These are phyloP conservation scores for Globisporangium megalacanthum DNA, from an alignment of 352 stramenopile species.

Conservation along the genomic window DNA sequence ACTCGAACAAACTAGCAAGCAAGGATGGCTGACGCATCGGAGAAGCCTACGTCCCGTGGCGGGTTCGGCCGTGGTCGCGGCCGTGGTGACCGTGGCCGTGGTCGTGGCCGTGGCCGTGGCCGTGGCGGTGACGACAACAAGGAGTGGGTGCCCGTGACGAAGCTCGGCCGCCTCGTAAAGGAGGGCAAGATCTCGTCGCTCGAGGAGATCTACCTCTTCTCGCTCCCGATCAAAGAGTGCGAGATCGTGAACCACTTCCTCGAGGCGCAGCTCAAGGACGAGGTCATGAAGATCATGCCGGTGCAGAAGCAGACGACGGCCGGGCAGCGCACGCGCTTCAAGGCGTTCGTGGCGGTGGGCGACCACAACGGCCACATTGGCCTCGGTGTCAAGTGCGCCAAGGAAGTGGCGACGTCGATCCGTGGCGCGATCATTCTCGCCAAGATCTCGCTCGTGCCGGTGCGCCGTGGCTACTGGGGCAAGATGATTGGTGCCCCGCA, in stretches of 20 bases:
- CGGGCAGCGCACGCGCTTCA: slow-evolving; percentile 99
- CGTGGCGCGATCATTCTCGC: slow-evolving; percentile 98
- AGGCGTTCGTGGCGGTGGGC: slow-evolving; percentile 99
- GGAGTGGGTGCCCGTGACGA: slow-evolving; percentile 99
- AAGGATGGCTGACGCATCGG: slow-evolving; percentile 80
- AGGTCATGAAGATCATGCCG: slow-evolving; percentile 99
- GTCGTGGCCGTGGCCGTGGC: slow-evolving; percentile 81
- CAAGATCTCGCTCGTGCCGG: slow-evolving; percentile 98
- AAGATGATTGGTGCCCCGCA: slow-evolving; percentile 92
- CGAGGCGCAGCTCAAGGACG: slow-evolving; percentile 97
- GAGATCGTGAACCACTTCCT: slow-evolving; percentile 99
- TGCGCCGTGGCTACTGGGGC: slow-evolving; percentile 99
- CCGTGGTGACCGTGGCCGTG: slow-evolving; percentile 71
- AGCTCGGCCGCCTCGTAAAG: slow-evolving; percentile 99
- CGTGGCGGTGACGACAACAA: slow-evolving; percentile 88
- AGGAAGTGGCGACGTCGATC: slow-evolving; percentile 99
- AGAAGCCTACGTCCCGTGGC: slow-evolving; percentile 76
- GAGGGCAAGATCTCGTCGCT: slow-evolving; percentile 98
- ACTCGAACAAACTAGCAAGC: slow-evolving; percentile 32
- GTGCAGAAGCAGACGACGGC: slow-evolving; percentile 99
- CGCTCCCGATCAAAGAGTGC: slow-evolving; percentile 99
- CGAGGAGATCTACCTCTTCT: slow-evolving; percentile 99
- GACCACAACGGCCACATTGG: slow-evolving; percentile 99
- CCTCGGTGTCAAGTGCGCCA: slow-evolving; percentile 98
- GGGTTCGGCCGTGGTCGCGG: slow-evolving; percentile 91